Conservation (phyloP, 1,284 basidiomycete species). For the Boletus sp. region DNA sequence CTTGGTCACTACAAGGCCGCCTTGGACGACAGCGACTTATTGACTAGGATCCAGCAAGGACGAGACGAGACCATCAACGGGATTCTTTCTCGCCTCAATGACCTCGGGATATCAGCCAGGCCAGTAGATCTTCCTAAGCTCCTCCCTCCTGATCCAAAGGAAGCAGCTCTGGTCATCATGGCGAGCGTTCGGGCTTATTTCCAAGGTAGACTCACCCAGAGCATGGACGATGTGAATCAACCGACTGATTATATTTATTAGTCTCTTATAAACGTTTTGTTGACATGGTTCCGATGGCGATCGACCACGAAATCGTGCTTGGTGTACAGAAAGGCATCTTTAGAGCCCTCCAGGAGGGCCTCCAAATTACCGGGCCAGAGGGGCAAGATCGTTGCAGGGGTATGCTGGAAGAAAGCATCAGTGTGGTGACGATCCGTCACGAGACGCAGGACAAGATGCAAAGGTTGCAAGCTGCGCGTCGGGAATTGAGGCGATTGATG, state of each 20-base stretch:
- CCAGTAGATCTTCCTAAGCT: constrained; percentile 55
- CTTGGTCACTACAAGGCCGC: constrained; percentile 50
- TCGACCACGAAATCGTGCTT: constrained; percentile 64
- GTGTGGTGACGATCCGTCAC: constrained; percentile 49
- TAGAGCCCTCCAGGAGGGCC: constrained; percentile 49
- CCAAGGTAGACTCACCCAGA: constrained; percentile 49
- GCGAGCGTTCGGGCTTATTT: constrained; percentile 74
- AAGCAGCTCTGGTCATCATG: constrained; percentile 65
- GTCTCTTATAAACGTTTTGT: constrained; percentile 72
- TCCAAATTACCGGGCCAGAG: constrained; percentile 41
- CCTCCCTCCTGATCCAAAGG: constrained; percentile 55
- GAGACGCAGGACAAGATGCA: constrained; percentile 57
- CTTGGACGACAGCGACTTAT: constrained; percentile 40
- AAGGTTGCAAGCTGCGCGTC: constrained; percentile 52
- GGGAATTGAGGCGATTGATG: constrained; percentile 45
- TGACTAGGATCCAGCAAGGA: constrained; percentile 21
- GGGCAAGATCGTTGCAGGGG: constrained; percentile 45
- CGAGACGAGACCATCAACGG: constrained; percentile 24
- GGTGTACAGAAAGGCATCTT: constrained; percentile 48
- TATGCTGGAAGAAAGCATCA: constrained; percentile 57
- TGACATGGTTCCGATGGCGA: constrained; percentile 64
- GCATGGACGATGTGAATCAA: neutral
- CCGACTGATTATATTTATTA: constrained; percentile 29
- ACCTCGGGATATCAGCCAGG: constrained; percentile 48
- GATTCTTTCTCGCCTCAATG: constrained; percentile 46